Base-by-base conservation (phyloP, 805 yeast genomes). In the Candida ortonii region DNA sequence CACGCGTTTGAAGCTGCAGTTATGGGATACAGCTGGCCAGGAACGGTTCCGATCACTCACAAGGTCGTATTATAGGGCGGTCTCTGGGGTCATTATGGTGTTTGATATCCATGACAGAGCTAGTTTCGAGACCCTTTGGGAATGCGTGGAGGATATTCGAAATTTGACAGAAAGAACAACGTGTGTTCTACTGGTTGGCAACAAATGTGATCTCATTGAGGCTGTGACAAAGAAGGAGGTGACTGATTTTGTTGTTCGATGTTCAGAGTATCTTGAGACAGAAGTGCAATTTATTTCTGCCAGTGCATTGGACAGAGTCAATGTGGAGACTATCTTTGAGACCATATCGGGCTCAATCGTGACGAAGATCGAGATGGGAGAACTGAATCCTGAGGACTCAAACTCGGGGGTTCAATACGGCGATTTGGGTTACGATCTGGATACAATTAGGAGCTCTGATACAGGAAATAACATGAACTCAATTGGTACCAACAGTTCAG, bases 401-500 rank as follows among this genome's bases (percentile, higher is more conserved):
- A 63, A 61, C 28, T 57, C 59, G 23, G 78, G 78, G 2, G 74
- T 71, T 3, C 78, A 72, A 40, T 71, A 69, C 38, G 78, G 78
- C 8, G 45, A 43, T 16, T 33, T 47, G n/a, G 45, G 44, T 4
- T 44, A 29, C 25, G 53, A 47, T 25, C 28, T 46, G 21, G 46
- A 43, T 28, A 31, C 41, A 13, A 37, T 28, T 12, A 13, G 34
- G 11, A 37, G 41, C 30, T 21, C 25, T 15, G 41, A 36, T 9
- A 33, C 32, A 3, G 28, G 12, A 6, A 25, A 28, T 8, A n/a
- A 14, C 13, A 4, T 25, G 16, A 31, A 14, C 13, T 34, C 39
- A n/a, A 12, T 22, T 12, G 42, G 36, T n/a, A 38, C 33, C 12
- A 16, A n/a, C n/a, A n/a, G n/a, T n/a, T n/a, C n/a, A n/a, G n/a